These are phyloP conservation scores for Suhomyces taliae DNA, from an alignment of 1,139 yeast genomes.

Conservation along the genomic window DNA sequence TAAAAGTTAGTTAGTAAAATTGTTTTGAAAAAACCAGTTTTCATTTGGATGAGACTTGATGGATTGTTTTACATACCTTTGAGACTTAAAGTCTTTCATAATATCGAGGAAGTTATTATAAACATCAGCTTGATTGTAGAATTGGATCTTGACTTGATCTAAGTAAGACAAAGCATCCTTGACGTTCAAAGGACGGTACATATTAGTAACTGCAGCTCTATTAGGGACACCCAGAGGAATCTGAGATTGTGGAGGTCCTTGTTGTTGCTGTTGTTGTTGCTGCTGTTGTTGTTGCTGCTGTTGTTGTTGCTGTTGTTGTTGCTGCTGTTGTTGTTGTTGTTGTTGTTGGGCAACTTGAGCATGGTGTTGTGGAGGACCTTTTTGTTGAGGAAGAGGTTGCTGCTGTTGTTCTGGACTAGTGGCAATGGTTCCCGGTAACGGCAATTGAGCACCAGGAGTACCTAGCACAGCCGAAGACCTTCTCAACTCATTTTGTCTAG, in stretches of 20 bases:
- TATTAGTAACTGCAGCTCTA: constrained; percentile 46
- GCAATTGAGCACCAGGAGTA: constrained; percentile 23
- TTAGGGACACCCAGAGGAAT: constrained; percentile 41
- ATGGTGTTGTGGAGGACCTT: constrained; percentile 10
- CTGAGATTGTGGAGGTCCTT: constrained; percentile 13
- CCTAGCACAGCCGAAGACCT: constrained; percentile 26
- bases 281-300: constrained; percentile 5
- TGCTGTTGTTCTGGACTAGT: constrained; percentile 15
- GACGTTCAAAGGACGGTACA: constrained; percentile 87
- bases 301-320: constrained; percentile 16
- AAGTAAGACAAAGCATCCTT: constrained; percentile 93
- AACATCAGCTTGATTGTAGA: constrained; percentile 89
- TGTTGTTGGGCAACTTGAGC: constrained; percentile 15
- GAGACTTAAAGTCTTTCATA: constrained; percentile 97
- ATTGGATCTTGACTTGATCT: constrained; percentile 94
- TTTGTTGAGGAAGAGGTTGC: constrained; percentile 20
- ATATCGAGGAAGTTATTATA: constrained; percentile 94
- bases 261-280: constrained; percentile 14
- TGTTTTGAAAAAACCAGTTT: no score
- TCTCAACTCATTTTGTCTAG: constrained; percentile 29
- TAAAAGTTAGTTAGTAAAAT: neutral
- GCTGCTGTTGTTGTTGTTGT: constrained; percentile 15
- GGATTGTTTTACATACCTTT: constrained; percentile 47
- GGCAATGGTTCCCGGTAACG: constrained; percentile 23
- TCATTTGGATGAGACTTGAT: neutral